A percentile compares a stretch with the other conserved stretches of the same genome.
phyloP scores from a whole-genome alignment of 2,329 filamentous ascomycete genomes.

The Aspergillus udagawae region DNA sequence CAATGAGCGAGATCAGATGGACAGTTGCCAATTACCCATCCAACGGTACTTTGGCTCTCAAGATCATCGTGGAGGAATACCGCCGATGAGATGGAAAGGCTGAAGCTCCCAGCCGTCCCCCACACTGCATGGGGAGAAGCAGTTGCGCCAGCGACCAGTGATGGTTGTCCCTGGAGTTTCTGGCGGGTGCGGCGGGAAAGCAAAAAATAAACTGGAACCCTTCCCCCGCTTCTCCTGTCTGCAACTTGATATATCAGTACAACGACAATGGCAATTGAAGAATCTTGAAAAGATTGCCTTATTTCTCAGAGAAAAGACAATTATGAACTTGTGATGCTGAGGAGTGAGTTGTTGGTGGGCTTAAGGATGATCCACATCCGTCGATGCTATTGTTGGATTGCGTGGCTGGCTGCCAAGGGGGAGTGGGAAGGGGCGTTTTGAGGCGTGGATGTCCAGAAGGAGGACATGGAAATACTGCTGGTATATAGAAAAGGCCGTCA shows the following conservation, averaged over 20 bases:
- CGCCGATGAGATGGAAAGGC: not conserved
- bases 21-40: no score
- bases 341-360: not conserved
- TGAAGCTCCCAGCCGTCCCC: not conserved
- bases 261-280: not conserved
- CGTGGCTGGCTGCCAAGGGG: not conserved
- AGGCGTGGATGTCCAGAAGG: not conserved
- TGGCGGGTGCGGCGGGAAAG: slow-evolving; percentile 16
- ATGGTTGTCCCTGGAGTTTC: not conserved
- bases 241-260: not conserved
- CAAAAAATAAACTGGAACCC: not conserved
- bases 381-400: not conserved
- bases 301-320: not conserved
- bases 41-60: no score
- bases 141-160: not conserved
- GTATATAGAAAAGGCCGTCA: not conserved
- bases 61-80: no score
- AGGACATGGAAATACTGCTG: not conserved
- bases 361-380: not conserved
- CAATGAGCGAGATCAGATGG: no score
- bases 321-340: not conserved
- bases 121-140: not conserved
- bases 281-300: not conserved
- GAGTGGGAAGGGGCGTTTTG: not conserved
- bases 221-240: not conserved